Base-by-base conservation (phyloP, 495 filamentous ascomycete genomes). In the Staphylotrichum tortipilum region DNA sequence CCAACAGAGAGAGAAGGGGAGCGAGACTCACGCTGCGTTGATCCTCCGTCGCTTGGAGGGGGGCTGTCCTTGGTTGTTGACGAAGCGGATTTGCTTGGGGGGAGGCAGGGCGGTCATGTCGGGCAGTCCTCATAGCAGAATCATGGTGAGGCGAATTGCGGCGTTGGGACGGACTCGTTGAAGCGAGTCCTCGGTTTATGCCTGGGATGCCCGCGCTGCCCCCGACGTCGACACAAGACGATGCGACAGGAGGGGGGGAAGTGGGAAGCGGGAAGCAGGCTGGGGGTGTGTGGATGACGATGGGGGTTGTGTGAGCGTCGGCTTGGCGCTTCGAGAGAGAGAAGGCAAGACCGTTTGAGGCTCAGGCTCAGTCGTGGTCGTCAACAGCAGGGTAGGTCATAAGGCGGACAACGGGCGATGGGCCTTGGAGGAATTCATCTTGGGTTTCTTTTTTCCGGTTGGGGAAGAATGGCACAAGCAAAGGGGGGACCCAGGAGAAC, bases 1-100 rank as follows among this genome's bases (percentile, higher is more conserved):
- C 10, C 10, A 28, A 15, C 8, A 39, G 10, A 4, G 17, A 48
- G 9, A 47, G 6, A 42, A n/a, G 42, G 30, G 34, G 21, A 51
- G 29, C 19, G 24, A 15, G 40, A 75, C 82, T 60, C 78, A 89
- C 81, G 86, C 86, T 57, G 86, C 82, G 68, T 83, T 87, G 62
- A 90, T 85, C 63, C 86, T 78, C 63, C 86, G 78, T 54, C 86
- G 74, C 66, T 90, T 90, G 39, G 84, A 82, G 53, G 86, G 84
- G 40, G 85, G 86, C 54, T 86, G 84, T 51, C 85, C 86, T 66
- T 89, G 83, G 57, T 85, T 88, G 47, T 85, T 82, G 54, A 90
- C 83, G 64, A 89, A 89, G 55, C 86, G 80, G 45, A 90, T 86
- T 65, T 74, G 70, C 62, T 77, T 76, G 23, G 64, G 72, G 22